These are phyloP conservation scores for Hypoxylon crocopeplum DNA, from an alignment of 495 filamentous ascomycete species.

Conservation along the genomic window DNA sequence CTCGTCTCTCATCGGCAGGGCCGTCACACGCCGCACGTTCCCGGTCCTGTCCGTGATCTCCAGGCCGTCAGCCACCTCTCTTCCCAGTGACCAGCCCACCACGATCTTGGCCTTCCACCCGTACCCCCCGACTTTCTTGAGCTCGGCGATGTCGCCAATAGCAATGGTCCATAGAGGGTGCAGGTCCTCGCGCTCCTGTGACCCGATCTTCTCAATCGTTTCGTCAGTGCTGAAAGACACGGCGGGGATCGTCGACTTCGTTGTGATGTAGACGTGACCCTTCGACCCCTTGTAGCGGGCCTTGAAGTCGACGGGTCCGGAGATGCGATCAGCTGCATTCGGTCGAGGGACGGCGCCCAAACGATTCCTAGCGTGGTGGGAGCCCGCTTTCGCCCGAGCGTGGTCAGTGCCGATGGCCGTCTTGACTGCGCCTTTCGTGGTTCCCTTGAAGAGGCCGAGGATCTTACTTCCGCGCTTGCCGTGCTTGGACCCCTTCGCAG, in stretches of 20 bases:
- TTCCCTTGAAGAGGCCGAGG: slow-evolving; percentile 72
- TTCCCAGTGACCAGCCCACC: slow-evolving; percentile 79
- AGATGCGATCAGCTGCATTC: slow-evolving; percentile 43
- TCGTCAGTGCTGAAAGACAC: slow-evolving; percentile 62
- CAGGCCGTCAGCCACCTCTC: slow-evolving; percentile 80
- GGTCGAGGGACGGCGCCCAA: slow-evolving; percentile 70
- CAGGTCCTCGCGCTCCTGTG: slow-evolving; percentile 58
- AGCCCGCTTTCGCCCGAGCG: slow-evolving; percentile 70
- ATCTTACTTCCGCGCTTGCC: slow-evolving; percentile 59
- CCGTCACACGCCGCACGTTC: slow-evolving; percentile 68
- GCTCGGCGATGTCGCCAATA: slow-evolving; percentile 61
- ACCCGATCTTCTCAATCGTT: slow-evolving; percentile 51
- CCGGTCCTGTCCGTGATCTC: slow-evolving; percentile 67
- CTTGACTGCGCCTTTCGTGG: slow-evolving; percentile 69
- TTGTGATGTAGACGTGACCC: slow-evolving; percentile 74
- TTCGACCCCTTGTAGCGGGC: slow-evolving; percentile 73
- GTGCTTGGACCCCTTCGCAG: slow-evolving; percentile 39
- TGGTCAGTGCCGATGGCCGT: slow-evolving; percentile 74
- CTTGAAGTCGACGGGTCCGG: slow-evolving; percentile 79
- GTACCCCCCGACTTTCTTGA: slow-evolving; percentile 83
- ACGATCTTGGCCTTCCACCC: slow-evolving; percentile 90
- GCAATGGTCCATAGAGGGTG: slow-evolving; percentile 61
- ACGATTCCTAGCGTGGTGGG: slow-evolving; percentile 69
- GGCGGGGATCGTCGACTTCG: slow-evolving; percentile 63
- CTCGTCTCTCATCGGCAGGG: slow-evolving; percentile 77